These are phyloP conservation scores for Fomitopsis schrenkii DNA, from an alignment of 1,284 basidiomycete genomes.

Conservation along the genomic window DNA sequence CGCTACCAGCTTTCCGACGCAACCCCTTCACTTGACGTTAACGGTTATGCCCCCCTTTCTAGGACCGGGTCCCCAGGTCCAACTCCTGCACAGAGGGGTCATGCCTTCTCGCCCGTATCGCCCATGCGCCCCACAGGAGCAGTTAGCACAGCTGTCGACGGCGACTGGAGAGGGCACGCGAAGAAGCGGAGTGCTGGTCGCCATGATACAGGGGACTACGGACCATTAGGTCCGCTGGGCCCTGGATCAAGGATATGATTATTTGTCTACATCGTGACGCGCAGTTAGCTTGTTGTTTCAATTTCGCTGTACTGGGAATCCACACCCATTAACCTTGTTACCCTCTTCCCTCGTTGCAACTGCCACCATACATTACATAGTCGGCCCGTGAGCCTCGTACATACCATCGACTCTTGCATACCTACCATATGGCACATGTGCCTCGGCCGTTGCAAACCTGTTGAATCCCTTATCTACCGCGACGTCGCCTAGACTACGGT, in stretches of 20 bases:
- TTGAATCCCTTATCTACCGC: not conserved
- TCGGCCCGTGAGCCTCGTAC: not conserved
- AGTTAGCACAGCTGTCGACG: slow-evolving; percentile 33
- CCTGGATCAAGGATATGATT: slow-evolving; percentile 38
- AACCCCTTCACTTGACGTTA: slow-evolving; percentile 36
- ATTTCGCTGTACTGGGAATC: not conserved
- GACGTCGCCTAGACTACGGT: not conserved
- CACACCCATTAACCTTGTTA: not conserved
- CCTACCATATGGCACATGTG: not conserved
- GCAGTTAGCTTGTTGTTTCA: not conserved
- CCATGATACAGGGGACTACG: slow-evolving; percentile 50
- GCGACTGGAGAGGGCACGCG: slow-evolving; percentile 37
- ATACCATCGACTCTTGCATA: not conserved
- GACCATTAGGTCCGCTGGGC: slow-evolving; percentile 75
- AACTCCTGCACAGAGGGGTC: slow-evolving; percentile 1
- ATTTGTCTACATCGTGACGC: not conserved
- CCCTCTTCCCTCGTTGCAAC: not conserved
- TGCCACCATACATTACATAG: not conserved
- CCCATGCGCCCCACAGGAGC: slow-evolving; percentile 28
- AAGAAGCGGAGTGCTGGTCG: slow-evolving; percentile 42
- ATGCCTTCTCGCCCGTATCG: slow-evolving; percentile 44
- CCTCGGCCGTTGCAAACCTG: not conserved
- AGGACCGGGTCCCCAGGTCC: slow-evolving; percentile 44
- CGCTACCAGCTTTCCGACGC: slow-evolving; percentile 64
- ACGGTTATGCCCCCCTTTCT: slow-evolving; percentile 52